phyloP scores from a whole-genome alignment of 192 early-diverging fungal species.

The Spinellus fusiger region DNA sequence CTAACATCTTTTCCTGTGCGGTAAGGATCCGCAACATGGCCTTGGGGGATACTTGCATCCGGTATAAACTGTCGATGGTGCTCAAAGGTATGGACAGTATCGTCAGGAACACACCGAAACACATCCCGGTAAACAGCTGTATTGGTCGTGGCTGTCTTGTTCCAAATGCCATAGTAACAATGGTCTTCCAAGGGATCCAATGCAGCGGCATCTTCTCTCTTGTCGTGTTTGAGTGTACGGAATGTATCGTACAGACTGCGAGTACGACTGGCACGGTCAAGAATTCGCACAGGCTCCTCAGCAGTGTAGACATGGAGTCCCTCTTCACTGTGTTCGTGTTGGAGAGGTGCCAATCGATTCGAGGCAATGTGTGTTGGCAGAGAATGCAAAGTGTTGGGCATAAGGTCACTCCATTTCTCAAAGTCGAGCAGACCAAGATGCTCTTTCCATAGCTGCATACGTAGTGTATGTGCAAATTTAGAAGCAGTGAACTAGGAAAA shows the following conservation, averaged over 20 bases:
- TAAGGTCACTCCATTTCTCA: constrained; percentile 20
- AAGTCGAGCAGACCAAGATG: constrained; percentile 66
- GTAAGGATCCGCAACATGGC: constrained; percentile 41
- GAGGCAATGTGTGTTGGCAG: background rate
- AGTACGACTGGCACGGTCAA: constrained; percentile 10
- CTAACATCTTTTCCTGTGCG: constrained; percentile 22
- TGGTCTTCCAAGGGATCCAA: constrained; percentile 69
- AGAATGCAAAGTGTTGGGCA: background rate
- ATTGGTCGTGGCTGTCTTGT: constrained; percentile 56
- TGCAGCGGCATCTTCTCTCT: constrained; percentile 26
- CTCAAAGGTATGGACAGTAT: constrained; percentile 55
- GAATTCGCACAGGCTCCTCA: background rate
- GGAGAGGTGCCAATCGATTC: background rate
- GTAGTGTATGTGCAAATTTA: constrained; percentile 64
- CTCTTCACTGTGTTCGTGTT: background rate
- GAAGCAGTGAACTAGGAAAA: constrained; percentile 52
- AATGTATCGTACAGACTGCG: constrained; percentile 9
- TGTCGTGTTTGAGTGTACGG: background rate
- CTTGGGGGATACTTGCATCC: constrained; percentile 30
- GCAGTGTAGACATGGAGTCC: background rate
- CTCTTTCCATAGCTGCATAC: constrained; percentile 74
- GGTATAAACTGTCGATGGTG: constrained; percentile 42
- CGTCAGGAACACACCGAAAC: constrained; percentile 81
- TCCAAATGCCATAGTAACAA: constrained; percentile 61
- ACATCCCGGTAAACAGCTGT: constrained; percentile 64